phyloP scores from a whole-genome alignment of 805 yeast species.

The Ogataea glucozyma region DNA sequence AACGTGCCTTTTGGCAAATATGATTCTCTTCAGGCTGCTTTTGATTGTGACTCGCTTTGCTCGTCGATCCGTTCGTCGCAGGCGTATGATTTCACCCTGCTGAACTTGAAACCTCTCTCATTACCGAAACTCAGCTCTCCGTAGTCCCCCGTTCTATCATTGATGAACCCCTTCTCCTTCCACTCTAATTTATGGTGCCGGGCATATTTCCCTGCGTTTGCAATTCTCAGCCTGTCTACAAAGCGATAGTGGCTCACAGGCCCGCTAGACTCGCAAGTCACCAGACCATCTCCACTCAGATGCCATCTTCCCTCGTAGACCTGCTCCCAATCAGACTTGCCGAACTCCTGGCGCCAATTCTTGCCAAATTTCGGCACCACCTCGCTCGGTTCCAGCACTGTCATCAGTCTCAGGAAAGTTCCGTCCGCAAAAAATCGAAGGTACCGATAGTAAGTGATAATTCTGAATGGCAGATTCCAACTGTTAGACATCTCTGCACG shows the following conservation, averaged over 20 bases:
- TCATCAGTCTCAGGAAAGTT: constrained; percentile 62
- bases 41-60: not conserved
- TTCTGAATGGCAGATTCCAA: constrained; percentile 74
- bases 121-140: constrained; percentile 54
- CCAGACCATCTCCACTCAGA: constrained; percentile 51
- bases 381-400: constrained; percentile 67
- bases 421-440: constrained; percentile 82
- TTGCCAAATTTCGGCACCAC: constrained; percentile 58
- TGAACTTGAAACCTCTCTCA: constrained; percentile 79
- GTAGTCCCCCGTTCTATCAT: constrained; percentile 17
- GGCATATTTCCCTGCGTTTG: constrained; percentile 54
- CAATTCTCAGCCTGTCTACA: constrained; percentile 61
- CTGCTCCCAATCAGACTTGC: constrained; percentile 32
- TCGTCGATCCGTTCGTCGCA: not conserved
- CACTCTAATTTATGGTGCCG: constrained; percentile 73
- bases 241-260: constrained; percentile 61
- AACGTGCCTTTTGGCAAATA: not conserved
- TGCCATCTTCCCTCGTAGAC: constrained; percentile 59
- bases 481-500: constrained; percentile 62
- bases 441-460: constrained; percentile 87
- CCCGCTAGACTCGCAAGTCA: constrained; percentile 56
- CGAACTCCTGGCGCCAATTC: constrained; percentile 19
- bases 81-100: constrained; percentile 45
- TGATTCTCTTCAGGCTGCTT: not conserved
- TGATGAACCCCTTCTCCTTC: constrained; percentile 58